Base-by-base conservation (phyloP, 768 basidiomycete genomes). In the Dioszegia hungarica region DNA sequence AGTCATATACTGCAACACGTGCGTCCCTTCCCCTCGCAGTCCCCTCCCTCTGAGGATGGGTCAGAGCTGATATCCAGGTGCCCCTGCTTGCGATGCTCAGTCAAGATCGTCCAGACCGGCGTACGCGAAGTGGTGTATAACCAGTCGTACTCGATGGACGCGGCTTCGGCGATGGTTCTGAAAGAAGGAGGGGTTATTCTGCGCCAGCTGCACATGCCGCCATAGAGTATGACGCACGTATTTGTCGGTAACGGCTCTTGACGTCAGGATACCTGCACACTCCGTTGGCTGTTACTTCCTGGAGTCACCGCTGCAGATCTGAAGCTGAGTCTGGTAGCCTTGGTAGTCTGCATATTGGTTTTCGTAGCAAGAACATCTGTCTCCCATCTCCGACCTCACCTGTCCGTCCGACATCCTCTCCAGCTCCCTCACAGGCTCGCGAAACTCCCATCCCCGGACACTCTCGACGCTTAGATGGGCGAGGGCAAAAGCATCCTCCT, bases 1-100 rank as follows among this genome's bases (percentile, higher is more conserved):
- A 2, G 87, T 89, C n/a, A 73, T 99, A 14, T 99, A 98, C 74
- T 99, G 95, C 82, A 99, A 99, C 70, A 99, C 95, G 92, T 97
- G 58, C 63, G 88, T 76, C 41, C 29, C 31, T 29, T 2, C 47
- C 10, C 27, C 20, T 15, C 29, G 27, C 12, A n/a, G 3, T 37
- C 47, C 46, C 2, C 28, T 12, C 47, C 40, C 19, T 10, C 24
- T 27, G 29, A 25, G 11, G 10, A 33, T 37, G 5, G 31, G 6
- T 49, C 11, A 15, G 28, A 44, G 43, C 43, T 44, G 43, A 44
- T 22, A 12, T 2, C 17, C 69, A 98, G 93, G n/a, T 99, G 95
- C 67, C 95, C 95, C 0, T 99, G 95, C 73, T 79, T 98, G n/a
- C 85, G 83, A 62, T 99, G 95, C 72, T 90, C 93, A 0, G 85